Base-by-base conservation (phyloP, 1,139 yeast species). In the Saccharomyces hybrid region DNA sequence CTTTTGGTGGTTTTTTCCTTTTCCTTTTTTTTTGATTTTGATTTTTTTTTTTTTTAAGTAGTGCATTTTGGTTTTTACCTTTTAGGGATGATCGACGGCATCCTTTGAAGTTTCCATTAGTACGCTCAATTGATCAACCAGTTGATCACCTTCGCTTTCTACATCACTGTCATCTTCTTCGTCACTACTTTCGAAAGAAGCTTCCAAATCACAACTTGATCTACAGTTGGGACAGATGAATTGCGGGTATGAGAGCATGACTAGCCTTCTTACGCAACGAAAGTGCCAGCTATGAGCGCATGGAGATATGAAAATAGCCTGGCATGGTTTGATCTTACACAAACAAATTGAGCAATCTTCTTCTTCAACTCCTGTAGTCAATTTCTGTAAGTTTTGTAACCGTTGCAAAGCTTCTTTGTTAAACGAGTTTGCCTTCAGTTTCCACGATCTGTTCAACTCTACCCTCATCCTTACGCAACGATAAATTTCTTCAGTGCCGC, bases 281-380 rank as follows among this genome's bases (percentile, higher is more conserved):
- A 89, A 93, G 71, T 93, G 99, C 97, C 98, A 93, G 48, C 91
- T 83, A 70, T 93, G 99, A 1, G 96, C 86, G 70, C 99, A 93
- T 4, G 97, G 96, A 52, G 96, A 85, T 47, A 93, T 85, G 67
- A 93, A 93, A 54, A 93, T 78, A 1, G 97, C 89, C 68, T 91
- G 97, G 62, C 96, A 86, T 1, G 97, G 96, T 60, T 86, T 86
- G 48, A 91, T 80, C 51, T 85, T 81, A 58, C 86, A 79, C 52
- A 93, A 74, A 69, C 99, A 93, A 54, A 93, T 90, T 3, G 96
- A 95, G 75, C 99, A 93, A 64, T 89, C 96, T 46, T 86, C 82
- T 42, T 83, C 70, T 54, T 71, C 77, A 46, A 66, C 55, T 47
- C 70, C 63, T 32, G 68, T 62, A 49, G 68, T 59, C 52, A 70